phyloP scores from a whole-genome alignment of 1,284 basidiomycete genomes.

The Lentinus polychrous region DNA sequence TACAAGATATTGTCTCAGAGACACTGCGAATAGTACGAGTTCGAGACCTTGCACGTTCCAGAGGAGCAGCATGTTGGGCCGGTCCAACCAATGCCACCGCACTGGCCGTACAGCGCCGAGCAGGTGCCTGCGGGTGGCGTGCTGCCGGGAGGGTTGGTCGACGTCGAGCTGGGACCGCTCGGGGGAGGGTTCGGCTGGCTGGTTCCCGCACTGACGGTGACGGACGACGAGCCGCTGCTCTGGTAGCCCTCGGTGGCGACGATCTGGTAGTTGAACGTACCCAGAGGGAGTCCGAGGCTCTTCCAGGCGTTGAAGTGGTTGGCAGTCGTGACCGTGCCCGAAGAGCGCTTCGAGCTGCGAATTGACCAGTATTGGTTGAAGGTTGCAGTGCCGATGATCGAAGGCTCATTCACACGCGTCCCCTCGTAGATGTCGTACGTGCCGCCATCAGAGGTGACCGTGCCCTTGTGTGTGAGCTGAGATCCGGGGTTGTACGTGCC shows the following conservation, averaged over 20 bases:
- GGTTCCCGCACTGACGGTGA: constrained; percentile 18
- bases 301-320: constrained; percentile 33
- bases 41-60: not conserved
- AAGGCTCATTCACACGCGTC: constrained; percentile 17
- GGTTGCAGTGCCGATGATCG: constrained; percentile 26
- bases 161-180: not conserved
- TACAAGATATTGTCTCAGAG: not conserved
- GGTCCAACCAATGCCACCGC: constrained; percentile 9
- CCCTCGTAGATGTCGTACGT: constrained; percentile 18
- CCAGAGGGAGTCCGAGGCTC: constrained; percentile 25
- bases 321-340: constrained; percentile 27
- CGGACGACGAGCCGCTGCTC: constrained; percentile 21
- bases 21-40: constrained; percentile 2
- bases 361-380: constrained; percentile 33
- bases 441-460: constrained; percentile 17
- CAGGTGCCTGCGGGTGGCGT: not conserved
- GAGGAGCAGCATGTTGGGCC: constrained; percentile 3
- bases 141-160: not conserved
- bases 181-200: not conserved
- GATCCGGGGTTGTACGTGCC: constrained; percentile 31
- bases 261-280: constrained; percentile 32
- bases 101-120: constrained; percentile 8
- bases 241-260: constrained; percentile 31
- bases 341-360: constrained; percentile 22
- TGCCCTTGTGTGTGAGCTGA: constrained; percentile 16